phyloP scores from a whole-genome alignment of 75 land plant genomes.

The Cryptomeria japonica region DNA sequence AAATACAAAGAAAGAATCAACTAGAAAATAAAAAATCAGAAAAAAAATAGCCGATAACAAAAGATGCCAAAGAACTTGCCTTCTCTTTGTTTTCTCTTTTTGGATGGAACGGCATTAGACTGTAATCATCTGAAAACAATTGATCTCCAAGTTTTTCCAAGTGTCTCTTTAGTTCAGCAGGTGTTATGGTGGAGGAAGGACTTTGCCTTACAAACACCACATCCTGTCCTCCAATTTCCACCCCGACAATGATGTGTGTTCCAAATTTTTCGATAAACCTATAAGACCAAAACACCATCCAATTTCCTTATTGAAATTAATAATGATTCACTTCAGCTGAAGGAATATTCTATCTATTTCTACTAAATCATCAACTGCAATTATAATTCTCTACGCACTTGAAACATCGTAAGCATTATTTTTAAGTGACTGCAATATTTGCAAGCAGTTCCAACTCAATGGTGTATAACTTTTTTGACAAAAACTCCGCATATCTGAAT shows the following conservation, averaged over 20 bases:
- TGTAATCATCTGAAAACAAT: constrained; percentile 51
- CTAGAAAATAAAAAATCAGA: neutral
- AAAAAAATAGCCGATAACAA: neutral
- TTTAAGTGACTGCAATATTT: constrained; percentile 3
- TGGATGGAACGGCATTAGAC: constrained; percentile 31
- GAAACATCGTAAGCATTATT: neutral
- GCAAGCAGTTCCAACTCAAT: neutral
- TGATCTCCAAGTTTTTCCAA: constrained; percentile 71
- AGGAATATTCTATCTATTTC: neutral
- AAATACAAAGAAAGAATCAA: neutral
- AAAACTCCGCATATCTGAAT: constrained; percentile 16
- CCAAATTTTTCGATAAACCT: constrained; percentile 84
- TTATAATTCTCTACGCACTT: neutral
- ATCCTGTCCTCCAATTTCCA: constrained; percentile 82
- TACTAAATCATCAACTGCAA: neutral
- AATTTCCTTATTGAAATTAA: neutral
- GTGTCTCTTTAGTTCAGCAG: constrained; percentile 59
- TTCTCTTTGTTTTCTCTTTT: constrained; percentile 50
- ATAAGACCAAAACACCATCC: constrained; percentile 1
- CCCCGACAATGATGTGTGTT: constrained; percentile 69
- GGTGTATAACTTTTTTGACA: neutral
- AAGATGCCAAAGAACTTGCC: constrained; percentile 22
- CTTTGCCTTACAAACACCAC: constrained; percentile 63
- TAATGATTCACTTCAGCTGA: neutral
- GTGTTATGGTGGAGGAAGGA: constrained; percentile 50